Evolutionary conservation across 2,329 filamentous ascomycete genomes (phyloP), one percentile per base, ranked within the genome.

Genomic region (Mycosphaerella sp.): DNA sequence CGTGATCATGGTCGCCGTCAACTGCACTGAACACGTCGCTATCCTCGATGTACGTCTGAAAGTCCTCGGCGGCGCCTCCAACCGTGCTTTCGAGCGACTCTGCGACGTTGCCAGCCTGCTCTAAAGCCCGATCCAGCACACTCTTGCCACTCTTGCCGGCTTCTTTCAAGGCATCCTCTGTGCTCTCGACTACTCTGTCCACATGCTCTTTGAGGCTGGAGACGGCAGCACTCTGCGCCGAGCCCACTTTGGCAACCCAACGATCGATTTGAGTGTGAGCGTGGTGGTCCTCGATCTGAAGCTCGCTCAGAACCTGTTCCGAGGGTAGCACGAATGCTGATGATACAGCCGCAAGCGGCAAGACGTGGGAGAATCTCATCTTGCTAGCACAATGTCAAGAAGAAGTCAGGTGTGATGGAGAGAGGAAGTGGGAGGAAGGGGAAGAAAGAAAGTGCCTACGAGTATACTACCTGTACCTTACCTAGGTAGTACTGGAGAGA

Each of bases 301-400:
- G 57, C 39, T 75, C 66, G 42, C 71, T 69, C 56, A 78, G 72
- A 17, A 78, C 69, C 51, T 76, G 64, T 58, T 78, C 72, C 45
- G 79, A 72, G 12, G 78, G 78, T 46, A 82, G 69, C 55, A 81
- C 76, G 50, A 81, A 74, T 26, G 78, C 78, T 49, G 76, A 70
- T 58, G 73, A 69, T 47, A 78, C 59, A 31, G 77, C 76, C 61
- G 75, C 74, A 47, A 80, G 68, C 53, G 77, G 74, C 57, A 81
- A 64, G 43, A 80, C 60, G 45, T 69, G 69, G 48, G 69, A 67
- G 64, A 78, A 68, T 69, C 74, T 79, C 78, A 80, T 80, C 43
- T 57, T 72, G 60, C 46, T 29, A 45, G 12, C 29, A 38, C 39
- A 6, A 26, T 12, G 9, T 31, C 38, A 14, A 17, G 14, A 17